A percentile compares a stretch with the other conserved stretches of the same genome.
These are phyloP conservation scores for Macadamia tetraphylla DNA, from an alignment of 164 flowering plant species.

Conservation along the genomic window DNA sequence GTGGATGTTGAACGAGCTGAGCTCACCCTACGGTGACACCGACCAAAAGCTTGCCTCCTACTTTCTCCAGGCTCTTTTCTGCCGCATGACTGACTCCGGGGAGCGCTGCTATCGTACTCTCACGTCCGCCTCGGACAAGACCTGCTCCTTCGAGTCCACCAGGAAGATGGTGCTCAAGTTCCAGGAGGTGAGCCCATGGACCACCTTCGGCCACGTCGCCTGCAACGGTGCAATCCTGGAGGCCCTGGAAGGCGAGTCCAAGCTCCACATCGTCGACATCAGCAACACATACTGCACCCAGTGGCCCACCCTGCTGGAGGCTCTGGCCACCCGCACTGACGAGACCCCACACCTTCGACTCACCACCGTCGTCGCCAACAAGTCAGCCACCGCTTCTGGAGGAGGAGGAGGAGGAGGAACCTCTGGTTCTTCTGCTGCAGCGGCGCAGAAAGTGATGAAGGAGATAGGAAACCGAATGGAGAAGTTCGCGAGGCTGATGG, in stretches of 20 bases:
- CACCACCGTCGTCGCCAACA: conserved; percentile 50
- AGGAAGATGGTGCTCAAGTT: conserved; percentile 67
- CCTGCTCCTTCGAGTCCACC: conserved; percentile 74
- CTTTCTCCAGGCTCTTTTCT: conserved; percentile 80
- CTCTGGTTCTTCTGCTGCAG: conserved; percentile 4
- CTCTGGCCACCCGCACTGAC: conserved; percentile 79
- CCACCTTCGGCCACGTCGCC: conserved; percentile 93
- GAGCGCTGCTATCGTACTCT: conserved; percentile 48
- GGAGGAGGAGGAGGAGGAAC: no score
- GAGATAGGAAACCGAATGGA: conserved; percentile 82
- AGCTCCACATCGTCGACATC: conserved; percentile 76
- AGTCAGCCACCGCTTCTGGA: conserved; percentile 15
- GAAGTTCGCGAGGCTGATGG: conserved; percentile 95
- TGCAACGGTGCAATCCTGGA: conserved; percentile 88
- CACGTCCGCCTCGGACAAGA: conserved; percentile 52
- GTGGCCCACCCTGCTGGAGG: conserved; percentile 95
- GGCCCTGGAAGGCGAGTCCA: conserved; percentile 73
- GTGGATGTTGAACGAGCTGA: conserved; percentile 95
- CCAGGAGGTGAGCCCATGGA: conserved; percentile 98
- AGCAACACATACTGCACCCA: conserved; percentile 93
- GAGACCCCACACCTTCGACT: conserved; percentile 82
- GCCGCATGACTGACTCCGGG: conserved; percentile 77
- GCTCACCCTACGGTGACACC: conserved; percentile 90
- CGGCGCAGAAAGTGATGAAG: conserved; percentile 62
- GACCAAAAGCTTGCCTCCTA: conserved; percentile 84